A percentile compares a stretch with the other conserved stretches of the same genome.
Evolutionary conservation across 495 filamentous ascomycete species (phyloP).

Genomic region (Parachaetomium inaequale): DNA sequence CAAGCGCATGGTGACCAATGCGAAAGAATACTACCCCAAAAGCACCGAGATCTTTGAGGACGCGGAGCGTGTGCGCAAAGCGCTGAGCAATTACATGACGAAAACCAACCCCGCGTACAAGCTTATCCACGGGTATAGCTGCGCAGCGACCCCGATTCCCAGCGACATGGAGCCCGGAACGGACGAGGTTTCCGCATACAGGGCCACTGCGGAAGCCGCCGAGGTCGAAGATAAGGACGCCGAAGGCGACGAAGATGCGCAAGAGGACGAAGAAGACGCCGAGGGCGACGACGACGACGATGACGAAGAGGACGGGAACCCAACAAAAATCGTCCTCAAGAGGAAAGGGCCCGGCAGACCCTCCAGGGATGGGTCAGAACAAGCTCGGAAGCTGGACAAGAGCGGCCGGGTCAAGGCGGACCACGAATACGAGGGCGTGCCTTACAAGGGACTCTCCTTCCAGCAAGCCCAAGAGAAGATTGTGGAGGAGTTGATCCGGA

Average conservation of each 20-base stretch:
- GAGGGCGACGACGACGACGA: slow-evolving; percentile 35
- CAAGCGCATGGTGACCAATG: slow-evolving; percentile 73
- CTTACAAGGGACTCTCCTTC: slow-evolving; percentile 63
- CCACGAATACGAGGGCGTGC: slow-evolving; percentile 50
- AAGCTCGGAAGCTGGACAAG: slow-evolving; percentile 18
- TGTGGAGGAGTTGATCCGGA: slow-evolving; percentile 60
- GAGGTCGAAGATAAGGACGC: slow-evolving; percentile 24
- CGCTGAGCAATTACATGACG: slow-evolving; percentile 70
- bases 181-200: slow-evolving; percentile 22
- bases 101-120: slow-evolving; percentile 71
- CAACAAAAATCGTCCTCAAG: slow-evolving; percentile 33
- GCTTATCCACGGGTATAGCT: slow-evolving; percentile 51
- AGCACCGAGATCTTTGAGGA: slow-evolving; percentile 64
- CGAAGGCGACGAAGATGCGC: slow-evolving; percentile 30
- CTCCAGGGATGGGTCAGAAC: slow-evolving; percentile 10
- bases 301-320: slow-evolving; percentile 26
- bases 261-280: slow-evolving; percentile 26
- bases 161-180: slow-evolving; percentile 35
- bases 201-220: background rate
- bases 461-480: slow-evolving; percentile 81
- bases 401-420: slow-evolving; percentile 39
- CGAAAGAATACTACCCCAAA: slow-evolving; percentile 67
- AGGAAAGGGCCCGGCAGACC: slow-evolving; percentile 31
- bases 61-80: slow-evolving; percentile 71
- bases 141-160: slow-evolving; percentile 59